phyloP scores from a whole-genome alignment of 306 rosid species.

The Astragalus glycyphyllos region DNA sequence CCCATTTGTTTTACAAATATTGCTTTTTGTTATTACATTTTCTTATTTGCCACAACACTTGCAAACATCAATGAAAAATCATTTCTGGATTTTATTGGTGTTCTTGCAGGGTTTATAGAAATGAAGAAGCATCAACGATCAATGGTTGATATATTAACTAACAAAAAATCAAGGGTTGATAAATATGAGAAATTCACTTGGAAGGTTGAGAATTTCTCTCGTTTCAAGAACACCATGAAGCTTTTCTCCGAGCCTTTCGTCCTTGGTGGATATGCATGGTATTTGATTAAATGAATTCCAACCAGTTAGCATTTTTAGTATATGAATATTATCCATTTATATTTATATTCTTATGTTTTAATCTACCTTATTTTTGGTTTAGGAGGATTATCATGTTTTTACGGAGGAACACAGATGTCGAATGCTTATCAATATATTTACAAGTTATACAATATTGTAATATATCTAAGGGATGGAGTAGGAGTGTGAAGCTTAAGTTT shows the following conservation, averaged over 20 bases:
- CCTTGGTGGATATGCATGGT: constrained; percentile 37
- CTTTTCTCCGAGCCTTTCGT: constrained; percentile 32
- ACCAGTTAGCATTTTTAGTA: too few relatives aligned
- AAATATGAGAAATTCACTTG: constrained; percentile 37
- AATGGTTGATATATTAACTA: not conserved
- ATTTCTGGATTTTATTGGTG: not conserved
- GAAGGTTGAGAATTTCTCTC: constrained; percentile 35
- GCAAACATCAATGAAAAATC: too few relatives aligned
- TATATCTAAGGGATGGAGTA: constrained; percentile 1
- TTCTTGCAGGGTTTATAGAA: not conserved
- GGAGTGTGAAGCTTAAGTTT: not conserved
- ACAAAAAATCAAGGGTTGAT: not conserved
- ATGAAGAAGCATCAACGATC: constrained; percentile 33
- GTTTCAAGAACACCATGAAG: not conserved
- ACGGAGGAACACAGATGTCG: not conserved
- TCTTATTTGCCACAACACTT: too few relatives aligned
- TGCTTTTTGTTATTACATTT: too few relatives aligned
- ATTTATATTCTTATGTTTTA: not conserved
- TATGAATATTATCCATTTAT: not conserved
- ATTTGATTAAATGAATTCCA: constrained; percentile 2
- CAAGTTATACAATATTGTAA: not conserved
- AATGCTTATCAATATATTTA: not conserved
- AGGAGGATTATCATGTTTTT: not conserved
- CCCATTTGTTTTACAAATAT: too few relatives aligned
- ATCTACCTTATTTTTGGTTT: not conserved